Evolutionary conservation across 2,329 filamentous ascomycete genomes (phyloP).

Genomic region (Claviceps humidiphila): DNA sequence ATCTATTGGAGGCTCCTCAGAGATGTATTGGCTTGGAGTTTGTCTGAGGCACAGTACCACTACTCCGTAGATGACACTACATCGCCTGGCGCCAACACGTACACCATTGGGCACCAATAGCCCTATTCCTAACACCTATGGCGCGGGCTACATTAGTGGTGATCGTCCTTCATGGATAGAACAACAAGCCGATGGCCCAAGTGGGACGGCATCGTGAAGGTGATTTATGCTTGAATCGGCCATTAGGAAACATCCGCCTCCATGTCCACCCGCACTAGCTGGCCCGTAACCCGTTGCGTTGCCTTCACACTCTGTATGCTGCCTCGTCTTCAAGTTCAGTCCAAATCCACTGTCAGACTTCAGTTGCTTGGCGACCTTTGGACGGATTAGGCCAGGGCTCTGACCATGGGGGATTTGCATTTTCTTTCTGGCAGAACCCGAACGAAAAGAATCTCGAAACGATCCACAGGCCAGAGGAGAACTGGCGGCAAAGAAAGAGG

Average conservation of each 20-base stretch:
- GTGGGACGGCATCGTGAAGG: neutral
- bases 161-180: neutral
- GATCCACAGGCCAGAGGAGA: neutral
- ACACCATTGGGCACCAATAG: conserved; percentile 3
- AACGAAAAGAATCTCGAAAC: neutral
- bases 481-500: neutral
- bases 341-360: neutral
- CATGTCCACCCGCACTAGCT: neutral
- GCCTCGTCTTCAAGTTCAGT: neutral
- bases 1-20: neutral
- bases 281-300: neutral
- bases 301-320: neutral
- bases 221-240: neutral
- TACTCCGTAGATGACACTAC: neutral
- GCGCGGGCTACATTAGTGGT: neutral
- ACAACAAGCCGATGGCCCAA: neutral
- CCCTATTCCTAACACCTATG: neutral
- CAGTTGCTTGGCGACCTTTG: neutral
- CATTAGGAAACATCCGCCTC: neutral
- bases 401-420: neutral
- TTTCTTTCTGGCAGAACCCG: neutral
- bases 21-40: conserved; percentile 1
- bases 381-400: neutral
- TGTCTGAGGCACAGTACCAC: neutral
- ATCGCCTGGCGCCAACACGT: conserved; percentile 2